A percentile compares a stretch with the other conserved stretches of the same genome.
These are phyloP conservation scores for Corchorus capsularis DNA, from an alignment of 345 rosid species.

Conservation along the genomic window DNA sequence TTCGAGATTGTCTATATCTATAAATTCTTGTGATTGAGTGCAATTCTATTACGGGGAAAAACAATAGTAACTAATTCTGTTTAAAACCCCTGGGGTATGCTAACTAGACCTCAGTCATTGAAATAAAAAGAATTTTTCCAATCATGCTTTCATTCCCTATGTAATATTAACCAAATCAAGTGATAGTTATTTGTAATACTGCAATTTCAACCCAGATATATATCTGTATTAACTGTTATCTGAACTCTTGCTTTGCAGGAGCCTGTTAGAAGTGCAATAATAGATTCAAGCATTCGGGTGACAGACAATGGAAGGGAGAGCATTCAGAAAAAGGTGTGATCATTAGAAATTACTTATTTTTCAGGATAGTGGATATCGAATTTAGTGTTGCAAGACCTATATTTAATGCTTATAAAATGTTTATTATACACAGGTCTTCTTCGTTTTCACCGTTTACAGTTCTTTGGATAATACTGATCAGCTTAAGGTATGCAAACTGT, in stretches of 20 bases:
- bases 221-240: conserved; percentile 4
- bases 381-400: neutral
- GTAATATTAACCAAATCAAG: no score
- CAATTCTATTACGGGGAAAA: neutral
- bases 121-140: neutral
- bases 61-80: no score
- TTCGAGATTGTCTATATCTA: neutral
- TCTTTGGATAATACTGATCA: conserved; percentile 71
- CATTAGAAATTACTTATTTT: neutral
- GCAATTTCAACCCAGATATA: neutral
- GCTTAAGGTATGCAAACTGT: conserved; percentile 57
- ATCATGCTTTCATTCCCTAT: neutral
- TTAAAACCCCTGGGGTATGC: no score
- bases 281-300: conserved; percentile 77
- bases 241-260: conserved; percentile 47
- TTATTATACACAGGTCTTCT: conserved; percentile 65
- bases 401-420: conserved; percentile 19
- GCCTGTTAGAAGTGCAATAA: conserved; percentile 65
- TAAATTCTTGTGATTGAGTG: neutral
- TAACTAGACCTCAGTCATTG: neutral
- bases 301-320: conserved; percentile 91
- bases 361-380: neutral
- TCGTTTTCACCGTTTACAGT: conserved; percentile 75
- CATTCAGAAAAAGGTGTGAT: conserved; percentile 73
- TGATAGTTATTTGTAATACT: neutral